These are phyloP conservation scores for Umbellularia californica DNA, from an alignment of 164 flowering plant species.

Conservation along the genomic window DNA sequence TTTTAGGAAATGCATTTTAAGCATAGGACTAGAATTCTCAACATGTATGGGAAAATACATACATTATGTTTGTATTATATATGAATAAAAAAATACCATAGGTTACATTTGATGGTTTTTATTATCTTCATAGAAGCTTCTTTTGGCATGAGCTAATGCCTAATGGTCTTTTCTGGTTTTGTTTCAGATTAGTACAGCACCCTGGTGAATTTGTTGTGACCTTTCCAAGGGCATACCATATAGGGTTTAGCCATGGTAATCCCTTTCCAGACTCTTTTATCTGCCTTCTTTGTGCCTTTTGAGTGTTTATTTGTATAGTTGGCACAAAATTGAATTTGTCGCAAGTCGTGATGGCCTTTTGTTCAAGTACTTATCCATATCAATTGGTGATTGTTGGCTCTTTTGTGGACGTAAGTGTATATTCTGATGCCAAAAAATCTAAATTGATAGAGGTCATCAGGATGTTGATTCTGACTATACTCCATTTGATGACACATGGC, in stretches of 20 bases:
- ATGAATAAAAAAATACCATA: no score
- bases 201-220: conserved; percentile 99
- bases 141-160: conserved; percentile 13
- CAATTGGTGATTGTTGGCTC: not conserved
- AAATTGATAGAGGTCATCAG: no score
- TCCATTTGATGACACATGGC: no score
- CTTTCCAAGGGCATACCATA: conserved; percentile 97
- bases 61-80: no score
- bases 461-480: no score
- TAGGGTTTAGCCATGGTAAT: conserved; percentile 99
- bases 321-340: not conserved
- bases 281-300: not conserved
- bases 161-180: conserved; percentile 14
- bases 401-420: not conserved
- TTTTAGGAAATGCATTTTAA: not conserved
- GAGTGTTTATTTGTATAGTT: not conserved
- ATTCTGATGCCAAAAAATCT: no score
- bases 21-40: not conserved
- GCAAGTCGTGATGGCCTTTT: no score
- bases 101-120: no score
- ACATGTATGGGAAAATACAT: no score
- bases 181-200: conserved; percentile 77
- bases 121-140: not conserved
- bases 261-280: not conserved
- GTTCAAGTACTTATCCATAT: not conserved